phyloP scores from a whole-genome alignment of 78 protist species.

The Neovahlkampfia damariscottae region DNA sequence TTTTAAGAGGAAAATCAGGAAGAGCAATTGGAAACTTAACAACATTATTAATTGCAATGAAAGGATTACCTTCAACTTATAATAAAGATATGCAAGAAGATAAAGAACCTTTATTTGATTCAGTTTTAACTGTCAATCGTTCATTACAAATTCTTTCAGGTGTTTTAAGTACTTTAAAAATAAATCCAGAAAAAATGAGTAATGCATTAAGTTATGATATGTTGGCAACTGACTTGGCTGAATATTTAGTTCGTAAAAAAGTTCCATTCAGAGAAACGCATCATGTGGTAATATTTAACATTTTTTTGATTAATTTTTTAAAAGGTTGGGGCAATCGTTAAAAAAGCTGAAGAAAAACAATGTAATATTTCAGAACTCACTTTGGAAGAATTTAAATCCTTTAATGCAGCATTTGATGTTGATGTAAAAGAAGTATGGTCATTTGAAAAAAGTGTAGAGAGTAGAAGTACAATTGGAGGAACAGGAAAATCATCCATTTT shows the following conservation, averaged over 20 bases:
- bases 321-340: slow-evolving; percentile 36
- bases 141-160: slow-evolving; percentile 35
- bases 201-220: slow-evolving; percentile 36
- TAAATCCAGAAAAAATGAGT: slow-evolving; percentile 2
- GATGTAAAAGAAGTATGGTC: slow-evolving; percentile 29
- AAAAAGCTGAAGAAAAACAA: slow-evolving; percentile 26
- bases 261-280: slow-evolving; percentile 62
- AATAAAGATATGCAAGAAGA: slow-evolving; percentile 63
- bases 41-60: slow-evolving; percentile 7
- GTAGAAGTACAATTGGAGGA: slow-evolving; percentile 29
- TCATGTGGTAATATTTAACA: too few relatives aligned
- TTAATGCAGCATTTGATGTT: slow-evolving; percentile 6
- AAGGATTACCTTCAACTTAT: slow-evolving; percentile 63
- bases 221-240: slow-evolving; percentile 60
- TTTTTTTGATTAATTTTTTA: too few relatives aligned
- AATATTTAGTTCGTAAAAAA: slow-evolving; percentile 53
- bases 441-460: slow-evolving; percentile 40
- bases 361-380: slow-evolving; percentile 8
- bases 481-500: slow-evolving; percentile 15
- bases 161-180: slow-evolving; percentile 28
- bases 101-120: slow-evolving; percentile 45
- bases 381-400: neutral
- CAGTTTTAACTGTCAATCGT: slow-evolving; percentile 19
- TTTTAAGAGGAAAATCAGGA: slow-evolving; percentile 50
- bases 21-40: slow-evolving; percentile 25